These are phyloP conservation scores for Colletotrichum ledebouriae DNA, from an alignment of 2,329 filamentous ascomycete genomes.

Conservation along the genomic window DNA sequence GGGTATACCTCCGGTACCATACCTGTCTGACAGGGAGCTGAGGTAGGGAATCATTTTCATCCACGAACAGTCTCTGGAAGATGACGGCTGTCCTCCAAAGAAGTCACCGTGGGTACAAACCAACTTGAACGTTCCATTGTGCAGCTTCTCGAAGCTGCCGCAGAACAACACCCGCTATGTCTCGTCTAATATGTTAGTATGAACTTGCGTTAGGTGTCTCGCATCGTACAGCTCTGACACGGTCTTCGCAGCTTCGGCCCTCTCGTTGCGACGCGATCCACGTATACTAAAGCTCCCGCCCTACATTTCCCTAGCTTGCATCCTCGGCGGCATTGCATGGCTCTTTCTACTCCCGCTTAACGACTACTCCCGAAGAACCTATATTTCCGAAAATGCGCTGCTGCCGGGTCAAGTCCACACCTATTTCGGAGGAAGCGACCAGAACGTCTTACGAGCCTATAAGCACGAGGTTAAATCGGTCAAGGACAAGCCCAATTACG, in stretches of 20 bases:
- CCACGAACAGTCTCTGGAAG: constrained; percentile 20
- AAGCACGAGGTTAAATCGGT: constrained; percentile 82
- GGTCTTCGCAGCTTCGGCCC: constrained; percentile 66
- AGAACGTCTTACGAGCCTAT: constrained; percentile 93
- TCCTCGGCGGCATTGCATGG: constrained; percentile 89
- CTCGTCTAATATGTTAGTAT: constrained; percentile 66
- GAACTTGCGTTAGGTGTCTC: neutral
- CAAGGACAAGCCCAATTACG: constrained; percentile 64
- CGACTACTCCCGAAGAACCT: constrained; percentile 91
- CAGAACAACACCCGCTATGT: constrained; percentile 55
- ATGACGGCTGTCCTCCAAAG: constrained; percentile 26
- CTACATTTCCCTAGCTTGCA: constrained; percentile 87
- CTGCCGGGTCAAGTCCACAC: constrained; percentile 97
- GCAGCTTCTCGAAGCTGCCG: constrained; percentile 30
- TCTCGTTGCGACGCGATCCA: constrained; percentile 83
- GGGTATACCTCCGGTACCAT: neutral
- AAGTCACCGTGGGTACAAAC: constrained; percentile 19
- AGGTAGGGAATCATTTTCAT: neutral
- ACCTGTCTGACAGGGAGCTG: neutral
- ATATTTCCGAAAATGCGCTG: constrained; percentile 97
- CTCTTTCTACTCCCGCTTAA: constrained; percentile 90
- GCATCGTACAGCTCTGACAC: constrained; percentile 30
- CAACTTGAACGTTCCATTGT: constrained; percentile 26
- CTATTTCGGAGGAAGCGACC: constrained; percentile 96
- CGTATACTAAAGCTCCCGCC: constrained; percentile 86